Percentiles rank a stretch among this genome's conserved stretches.
phyloP scores from a whole-genome alignment of 441 rosid species.

The Jatropha podagrica region DNA sequence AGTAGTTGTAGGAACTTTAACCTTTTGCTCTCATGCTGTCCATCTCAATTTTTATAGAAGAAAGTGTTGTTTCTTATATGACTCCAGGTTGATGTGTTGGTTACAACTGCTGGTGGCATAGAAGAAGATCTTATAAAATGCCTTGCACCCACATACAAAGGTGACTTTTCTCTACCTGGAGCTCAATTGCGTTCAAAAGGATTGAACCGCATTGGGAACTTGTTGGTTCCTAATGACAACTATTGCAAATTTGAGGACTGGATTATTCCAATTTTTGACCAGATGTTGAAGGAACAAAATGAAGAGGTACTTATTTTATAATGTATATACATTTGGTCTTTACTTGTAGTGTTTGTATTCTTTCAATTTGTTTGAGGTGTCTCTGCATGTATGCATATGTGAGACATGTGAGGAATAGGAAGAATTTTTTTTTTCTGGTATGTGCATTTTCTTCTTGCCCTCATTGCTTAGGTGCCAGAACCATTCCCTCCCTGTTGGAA shows the following conservation, averaged over 20 bases:
- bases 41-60: constrained; percentile 9
- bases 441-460: not conserved
- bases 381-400: not conserved
- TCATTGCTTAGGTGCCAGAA: not conserved
- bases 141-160: constrained; percentile 86
- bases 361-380: not conserved
- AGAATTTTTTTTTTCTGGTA: not conserved
- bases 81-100: constrained; percentile 85
- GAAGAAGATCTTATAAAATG: constrained; percentile 96
- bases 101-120: constrained; percentile 89
- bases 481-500: not conserved
- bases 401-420: not conserved
- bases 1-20: not conserved
- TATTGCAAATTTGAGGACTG: constrained; percentile 97
- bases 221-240: constrained; percentile 88
- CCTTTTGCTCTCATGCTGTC: not conserved
- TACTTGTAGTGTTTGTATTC: not conserved
- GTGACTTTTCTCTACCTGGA: constrained; percentile 81
- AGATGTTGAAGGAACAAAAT: constrained; percentile 83
- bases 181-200: constrained; percentile 74
- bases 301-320: constrained; percentile 58
- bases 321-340: not conserved
- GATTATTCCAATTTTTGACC: constrained; percentile 85
- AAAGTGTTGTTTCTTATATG: constrained; percentile 14
- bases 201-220: constrained; percentile 84